These are phyloP conservation scores for Parathielavia hyrcaniae DNA, from an alignment of 495 filamentous ascomycete species.

Conservation along the genomic window DNA sequence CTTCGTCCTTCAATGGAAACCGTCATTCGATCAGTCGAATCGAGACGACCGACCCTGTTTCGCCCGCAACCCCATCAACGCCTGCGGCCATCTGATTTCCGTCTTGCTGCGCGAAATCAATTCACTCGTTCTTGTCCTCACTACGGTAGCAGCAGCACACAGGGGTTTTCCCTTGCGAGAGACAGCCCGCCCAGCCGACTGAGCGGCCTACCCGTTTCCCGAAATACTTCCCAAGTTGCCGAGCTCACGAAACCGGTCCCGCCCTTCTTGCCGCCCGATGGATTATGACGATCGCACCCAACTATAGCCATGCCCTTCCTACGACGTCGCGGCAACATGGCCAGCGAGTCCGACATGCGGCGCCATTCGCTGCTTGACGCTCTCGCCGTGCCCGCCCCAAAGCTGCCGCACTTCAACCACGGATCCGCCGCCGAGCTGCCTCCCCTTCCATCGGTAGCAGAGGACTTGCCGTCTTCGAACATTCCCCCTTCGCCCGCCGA, in stretches of 20 bases:
- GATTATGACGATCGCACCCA: slow-evolving; percentile 38
- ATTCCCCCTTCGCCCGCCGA: slow-evolving; percentile 20
- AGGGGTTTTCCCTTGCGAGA: neutral
- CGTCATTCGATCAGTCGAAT: neutral
- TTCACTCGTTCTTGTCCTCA: slow-evolving; percentile 13
- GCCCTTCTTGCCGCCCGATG: slow-evolving; percentile 32
- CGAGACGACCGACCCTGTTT: neutral
- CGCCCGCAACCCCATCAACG: neutral
- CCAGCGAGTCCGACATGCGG: slow-evolving; percentile 47
- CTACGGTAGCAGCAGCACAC: neutral
- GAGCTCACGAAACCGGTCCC: slow-evolving; percentile 2
- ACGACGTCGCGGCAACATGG: slow-evolving; percentile 46
- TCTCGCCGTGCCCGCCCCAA: slow-evolving; percentile 25
- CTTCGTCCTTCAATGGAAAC: slow-evolving; percentile 5
- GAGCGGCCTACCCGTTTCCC: neutral
- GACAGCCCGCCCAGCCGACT: slow-evolving; percentile 1
- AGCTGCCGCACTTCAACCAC: slow-evolving; percentile 23
- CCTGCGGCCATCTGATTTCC: neutral
- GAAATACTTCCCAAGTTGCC: slow-evolving; percentile 1
- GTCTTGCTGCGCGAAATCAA: neutral
- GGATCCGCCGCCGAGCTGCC: slow-evolving; percentile 25
- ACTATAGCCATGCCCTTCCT: slow-evolving; percentile 45
- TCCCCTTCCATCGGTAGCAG: slow-evolving; percentile 21
- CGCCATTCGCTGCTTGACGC: slow-evolving; percentile 39
- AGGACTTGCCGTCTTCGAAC: slow-evolving; percentile 18